Base-by-base conservation (phyloP, 306 rosid species). In the Prunus mongolica region DNA sequence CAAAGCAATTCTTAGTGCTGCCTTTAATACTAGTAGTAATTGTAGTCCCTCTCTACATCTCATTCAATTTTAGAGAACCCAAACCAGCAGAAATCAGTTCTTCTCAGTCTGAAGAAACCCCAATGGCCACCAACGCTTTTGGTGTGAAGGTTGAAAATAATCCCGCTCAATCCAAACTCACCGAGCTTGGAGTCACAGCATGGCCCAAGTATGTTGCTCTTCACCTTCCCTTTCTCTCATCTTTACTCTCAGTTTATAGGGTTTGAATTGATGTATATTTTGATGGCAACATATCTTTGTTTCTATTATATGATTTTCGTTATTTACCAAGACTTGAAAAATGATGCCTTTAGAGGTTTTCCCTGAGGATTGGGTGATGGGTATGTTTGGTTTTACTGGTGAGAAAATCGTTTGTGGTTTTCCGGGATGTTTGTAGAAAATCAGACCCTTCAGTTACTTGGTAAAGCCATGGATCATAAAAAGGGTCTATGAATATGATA, bases 131-230 rank as follows among this genome's bases (percentile, higher is more conserved):
- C 67, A 73, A 73, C 68, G 8, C 55, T 24, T 58, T 73, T 45
- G 77, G 77, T 27, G 77, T 73, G 2, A 73, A 15, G 55, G 68
- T 73, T 60, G 68, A 60, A 18, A 73, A 73, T 19, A 73, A 73
- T 44, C 77, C 68, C 16, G 10, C 77, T 44, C 57, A 73, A 19
- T 58, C 77, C 57, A 47, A 73, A 25, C 68, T 58, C 19, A 45
- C 45, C 11, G 77, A 60, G 57, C 77, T 73, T 11, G 68, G 77
- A 58, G 68, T 73, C 57, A 19, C 77, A 64, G 18, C 67, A 44
- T 73, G 68, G 68, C 57, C 68, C 4, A 73, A 58, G 77, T 73
- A 73, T 24, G 57, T 63, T 0, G 8, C 4, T 38, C 65, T 54
- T 54, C 11, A 71, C 25, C 22, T 71, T 34, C 22, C n/a, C 28